These are phyloP conservation scores for Verticillium dahliae DNA, from an alignment of 2,329 filamentous ascomycete species.

Conservation along the genomic window DNA sequence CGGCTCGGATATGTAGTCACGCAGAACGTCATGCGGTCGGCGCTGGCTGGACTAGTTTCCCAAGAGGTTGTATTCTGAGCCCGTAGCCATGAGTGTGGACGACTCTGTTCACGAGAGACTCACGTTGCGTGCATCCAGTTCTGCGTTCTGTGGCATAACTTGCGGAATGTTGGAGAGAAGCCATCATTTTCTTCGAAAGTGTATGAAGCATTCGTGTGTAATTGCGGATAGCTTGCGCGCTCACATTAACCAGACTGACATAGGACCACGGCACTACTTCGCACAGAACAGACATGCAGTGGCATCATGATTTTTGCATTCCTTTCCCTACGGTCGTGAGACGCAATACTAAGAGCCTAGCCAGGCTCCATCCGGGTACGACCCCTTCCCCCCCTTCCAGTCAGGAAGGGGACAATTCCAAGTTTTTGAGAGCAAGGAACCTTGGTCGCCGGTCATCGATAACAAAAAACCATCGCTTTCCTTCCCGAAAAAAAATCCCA, in stretches of 20 bases:
- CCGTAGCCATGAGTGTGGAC: too few species aligned
- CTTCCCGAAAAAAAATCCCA: neutral
- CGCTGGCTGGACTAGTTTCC: too few species aligned
- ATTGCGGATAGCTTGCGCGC: too few species aligned
- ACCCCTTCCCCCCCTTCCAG: slow-evolving; percentile 3
- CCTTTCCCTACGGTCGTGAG: slow-evolving; percentile 41
- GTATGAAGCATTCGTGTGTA: too few species aligned
- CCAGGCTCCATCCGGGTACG: slow-evolving; percentile 13
- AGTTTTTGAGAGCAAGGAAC: neutral
- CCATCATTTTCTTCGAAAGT: too few species aligned
- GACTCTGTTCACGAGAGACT: too few species aligned
- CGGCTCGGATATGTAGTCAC: too few species aligned
- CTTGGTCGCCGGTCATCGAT: neutral
- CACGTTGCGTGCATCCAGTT: too few species aligned
- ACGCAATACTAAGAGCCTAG: slow-evolving; percentile 28
- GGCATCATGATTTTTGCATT: slow-evolving; percentile 22
- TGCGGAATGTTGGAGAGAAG: too few species aligned
- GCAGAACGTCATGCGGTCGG: too few species aligned
- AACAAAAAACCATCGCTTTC: neutral
- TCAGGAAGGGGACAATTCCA: neutral
- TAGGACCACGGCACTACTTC: neutral
- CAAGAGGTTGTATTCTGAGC: too few species aligned
- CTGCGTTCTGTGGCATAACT: too few species aligned
- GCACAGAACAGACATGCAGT: neutral
- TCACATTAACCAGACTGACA: neutral